Conservation (phyloP, 768 basidiomycete species). For the Tricholoma terreum region DNA sequence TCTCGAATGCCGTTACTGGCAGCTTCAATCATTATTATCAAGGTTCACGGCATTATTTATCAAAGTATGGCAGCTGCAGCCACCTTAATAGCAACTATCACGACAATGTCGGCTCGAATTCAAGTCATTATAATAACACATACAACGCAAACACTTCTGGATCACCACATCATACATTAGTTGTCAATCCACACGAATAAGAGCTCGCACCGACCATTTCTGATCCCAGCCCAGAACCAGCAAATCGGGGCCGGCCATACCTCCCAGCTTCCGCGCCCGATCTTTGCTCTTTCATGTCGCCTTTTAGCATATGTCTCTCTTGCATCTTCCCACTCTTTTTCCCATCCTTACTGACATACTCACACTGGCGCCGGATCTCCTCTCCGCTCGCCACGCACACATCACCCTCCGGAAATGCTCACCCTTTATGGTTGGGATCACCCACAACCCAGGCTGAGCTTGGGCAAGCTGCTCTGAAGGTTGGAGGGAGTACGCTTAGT, state of each 20-base stretch:
- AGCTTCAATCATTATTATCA: too few species aligned
- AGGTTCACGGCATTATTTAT: background rate
- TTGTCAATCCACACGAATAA: background rate
- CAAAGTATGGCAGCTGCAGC: background rate
- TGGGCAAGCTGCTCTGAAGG: too few species aligned
- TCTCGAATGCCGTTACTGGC: slow-evolving; percentile 8
- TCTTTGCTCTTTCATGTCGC: too few species aligned
- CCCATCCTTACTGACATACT: background rate
- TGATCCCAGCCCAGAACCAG: background rate
- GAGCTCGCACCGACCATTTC: background rate
- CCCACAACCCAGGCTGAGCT: too few species aligned
- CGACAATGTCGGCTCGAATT: background rate
- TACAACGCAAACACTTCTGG: background rate
- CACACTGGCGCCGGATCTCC: slow-evolving; percentile 1
- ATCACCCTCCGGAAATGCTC: slow-evolving; percentile 1
- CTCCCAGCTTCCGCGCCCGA: too few species aligned
- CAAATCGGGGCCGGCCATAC: background rate
- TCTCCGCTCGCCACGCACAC: slow-evolving; percentile 1
- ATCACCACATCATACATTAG: background rate
- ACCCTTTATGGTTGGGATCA: background rate
- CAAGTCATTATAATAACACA: too few species aligned
- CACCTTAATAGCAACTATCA: background rate
- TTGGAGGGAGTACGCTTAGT: too few species aligned
- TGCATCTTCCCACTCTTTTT: slow-evolving; percentile 8
- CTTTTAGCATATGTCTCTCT: slow-evolving; percentile 56